phyloP scores from a whole-genome alignment of 2,329 filamentous ascomycete species.

The Penicillium crustosum region DNA sequence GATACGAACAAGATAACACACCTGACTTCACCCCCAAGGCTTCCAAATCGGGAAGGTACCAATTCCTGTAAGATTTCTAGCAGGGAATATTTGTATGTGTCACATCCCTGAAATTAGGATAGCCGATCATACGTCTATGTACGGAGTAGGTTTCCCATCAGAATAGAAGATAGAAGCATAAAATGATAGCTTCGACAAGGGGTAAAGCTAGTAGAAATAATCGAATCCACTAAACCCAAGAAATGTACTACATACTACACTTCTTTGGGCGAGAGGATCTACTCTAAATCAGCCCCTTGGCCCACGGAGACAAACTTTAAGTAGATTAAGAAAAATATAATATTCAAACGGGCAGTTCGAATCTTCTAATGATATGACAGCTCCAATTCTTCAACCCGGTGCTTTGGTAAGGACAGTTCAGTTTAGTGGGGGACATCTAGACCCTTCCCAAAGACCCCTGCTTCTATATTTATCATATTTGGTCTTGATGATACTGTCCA shows the following conservation, averaged over 20 bases:
- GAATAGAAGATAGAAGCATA: background rate
- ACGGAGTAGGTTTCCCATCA: background rate
- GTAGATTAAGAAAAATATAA: background rate
- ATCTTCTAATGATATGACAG: background rate
- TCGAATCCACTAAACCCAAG: background rate
- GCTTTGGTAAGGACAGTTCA: slow-evolving; percentile 1
- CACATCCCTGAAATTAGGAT: no score
- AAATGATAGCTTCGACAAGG: background rate
- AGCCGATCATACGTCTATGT: background rate
- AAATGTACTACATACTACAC: background rate
- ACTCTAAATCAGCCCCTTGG: background rate
- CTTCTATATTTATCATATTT: background rate
- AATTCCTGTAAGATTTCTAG: no score
- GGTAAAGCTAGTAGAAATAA: background rate
- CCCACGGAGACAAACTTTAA: slow-evolving; percentile 1
- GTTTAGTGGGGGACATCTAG: background rate
- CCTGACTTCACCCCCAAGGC: background rate
- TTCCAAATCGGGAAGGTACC: background rate
- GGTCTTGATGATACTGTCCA: background rate
- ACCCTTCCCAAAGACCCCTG: background rate
- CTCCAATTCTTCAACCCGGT: slow-evolving; percentile 4
- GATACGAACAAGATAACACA: background rate
- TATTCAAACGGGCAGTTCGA: slow-evolving; percentile 5
- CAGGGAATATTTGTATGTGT: background rate
- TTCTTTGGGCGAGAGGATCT: slow-evolving; percentile 1